Conservation (phyloP, 768 basidiomycete genomes). For the Lactifluus piperatus region DNA sequence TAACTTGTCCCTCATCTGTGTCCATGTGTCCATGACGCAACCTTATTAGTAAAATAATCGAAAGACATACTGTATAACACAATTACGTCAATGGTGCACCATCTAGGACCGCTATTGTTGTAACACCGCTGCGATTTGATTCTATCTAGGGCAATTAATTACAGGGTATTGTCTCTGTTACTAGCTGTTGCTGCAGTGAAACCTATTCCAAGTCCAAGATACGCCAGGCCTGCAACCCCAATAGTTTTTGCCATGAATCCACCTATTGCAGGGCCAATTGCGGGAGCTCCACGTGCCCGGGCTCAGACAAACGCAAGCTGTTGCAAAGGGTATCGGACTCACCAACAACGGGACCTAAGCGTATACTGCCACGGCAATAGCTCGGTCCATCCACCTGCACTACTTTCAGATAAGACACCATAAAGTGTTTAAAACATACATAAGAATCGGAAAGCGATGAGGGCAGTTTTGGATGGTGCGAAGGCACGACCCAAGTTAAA, state of each 20-base stretch:
- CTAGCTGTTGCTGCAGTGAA: slow-evolving; percentile 27
- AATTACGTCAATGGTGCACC: too few species aligned
- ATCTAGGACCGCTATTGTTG: too few species aligned
- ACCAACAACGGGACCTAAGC: slow-evolving; percentile 53
- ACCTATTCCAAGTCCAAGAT: slow-evolving; percentile 33
- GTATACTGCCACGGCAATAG: slow-evolving; percentile 64
- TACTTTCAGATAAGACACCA: not conserved
- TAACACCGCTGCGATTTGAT: too few species aligned
- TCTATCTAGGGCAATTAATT: too few species aligned
- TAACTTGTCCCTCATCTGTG: too few species aligned
- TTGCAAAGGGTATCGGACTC: not conserved
- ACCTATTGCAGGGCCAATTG: slow-evolving; percentile 7
- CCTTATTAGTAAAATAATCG: too few species aligned
- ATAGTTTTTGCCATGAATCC: slow-evolving; percentile 27
- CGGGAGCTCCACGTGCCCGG: not conserved
- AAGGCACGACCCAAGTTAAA: slow-evolving; percentile 67
- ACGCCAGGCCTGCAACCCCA: slow-evolving; percentile 31
- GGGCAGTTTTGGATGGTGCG: slow-evolving; percentile 42
- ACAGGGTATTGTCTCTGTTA: too few species aligned
- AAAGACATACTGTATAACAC: too few species aligned
- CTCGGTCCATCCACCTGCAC: slow-evolving; percentile 51
- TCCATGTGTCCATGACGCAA: too few species aligned
- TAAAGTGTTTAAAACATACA: slow-evolving; percentile 30
- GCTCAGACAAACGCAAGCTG: not conserved
- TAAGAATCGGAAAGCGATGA: slow-evolving; percentile 63